Evolutionary conservation across 2,329 filamentous ascomycete genomes (phyloP).

Genomic region (Gnomoniopsis smithogilvyi): DNA sequence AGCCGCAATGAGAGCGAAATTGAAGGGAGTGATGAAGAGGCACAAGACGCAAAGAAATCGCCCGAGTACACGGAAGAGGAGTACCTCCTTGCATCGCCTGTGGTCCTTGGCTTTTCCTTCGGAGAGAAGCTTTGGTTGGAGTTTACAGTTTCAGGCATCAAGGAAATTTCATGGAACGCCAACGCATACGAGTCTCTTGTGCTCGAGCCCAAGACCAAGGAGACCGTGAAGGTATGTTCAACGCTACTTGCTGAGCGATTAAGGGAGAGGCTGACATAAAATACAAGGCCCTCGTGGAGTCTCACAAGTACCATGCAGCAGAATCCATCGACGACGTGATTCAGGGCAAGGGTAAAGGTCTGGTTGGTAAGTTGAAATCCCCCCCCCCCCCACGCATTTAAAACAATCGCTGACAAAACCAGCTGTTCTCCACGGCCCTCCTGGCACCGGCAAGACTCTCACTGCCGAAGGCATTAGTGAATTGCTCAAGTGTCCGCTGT

Average conservation of each 20-base stretch:
- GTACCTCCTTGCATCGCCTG: slow-evolving; percentile 76
- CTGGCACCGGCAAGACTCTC: slow-evolving; percentile 84
- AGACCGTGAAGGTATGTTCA: slow-evolving; percentile 57
- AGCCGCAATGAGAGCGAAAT: slow-evolving; percentile 25
- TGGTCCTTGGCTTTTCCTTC: slow-evolving; percentile 85
- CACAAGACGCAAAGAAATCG: slow-evolving; percentile 29
- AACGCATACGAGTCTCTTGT: slow-evolving; percentile 80
- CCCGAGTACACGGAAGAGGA: slow-evolving; percentile 76
- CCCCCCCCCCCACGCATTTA: background rate
- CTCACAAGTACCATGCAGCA: slow-evolving; percentile 77
- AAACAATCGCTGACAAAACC: slow-evolving; percentile 15
- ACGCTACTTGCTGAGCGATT: background rate
- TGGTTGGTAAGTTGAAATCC: slow-evolving; percentile 54
- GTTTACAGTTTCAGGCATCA: slow-evolving; percentile 74
- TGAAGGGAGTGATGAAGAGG: slow-evolving; percentile 20
- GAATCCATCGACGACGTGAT: slow-evolving; percentile 82
- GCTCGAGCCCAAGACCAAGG: slow-evolving; percentile 58
- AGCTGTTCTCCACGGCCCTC: slow-evolving; percentile 77
- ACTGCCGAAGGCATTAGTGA: slow-evolving; percentile 86
- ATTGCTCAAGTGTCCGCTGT: slow-evolving; percentile 75
- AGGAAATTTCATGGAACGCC: slow-evolving; percentile 81
- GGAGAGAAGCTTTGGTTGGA: slow-evolving; percentile 89
- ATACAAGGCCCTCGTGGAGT: slow-evolving; percentile 69
- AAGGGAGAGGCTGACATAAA: background rate
- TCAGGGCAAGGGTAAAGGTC: slow-evolving; percentile 80